Conservation (phyloP, 1,139 yeast genomes). For the Candida sojae region DNA sequence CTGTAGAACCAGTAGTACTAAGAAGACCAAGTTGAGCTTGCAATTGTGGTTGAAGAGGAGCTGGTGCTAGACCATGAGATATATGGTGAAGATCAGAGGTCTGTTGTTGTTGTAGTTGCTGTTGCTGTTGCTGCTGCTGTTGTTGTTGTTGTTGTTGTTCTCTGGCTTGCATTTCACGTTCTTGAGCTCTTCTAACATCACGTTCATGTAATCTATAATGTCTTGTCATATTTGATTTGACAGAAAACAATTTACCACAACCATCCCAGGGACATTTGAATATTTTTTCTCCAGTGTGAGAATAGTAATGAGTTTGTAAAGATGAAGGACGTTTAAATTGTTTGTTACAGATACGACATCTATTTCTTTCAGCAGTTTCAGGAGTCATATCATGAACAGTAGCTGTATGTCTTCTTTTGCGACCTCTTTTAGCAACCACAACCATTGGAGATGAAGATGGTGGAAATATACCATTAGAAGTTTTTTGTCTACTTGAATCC, state of each 20-base stretch:
- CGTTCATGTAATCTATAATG: slow-evolving; percentile 67
- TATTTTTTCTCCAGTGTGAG: slow-evolving; percentile 88
- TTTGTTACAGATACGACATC: slow-evolving; percentile 72
- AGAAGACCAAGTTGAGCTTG: not conserved
- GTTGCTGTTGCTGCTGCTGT: slow-evolving; percentile 1
- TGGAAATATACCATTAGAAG: not conserved
- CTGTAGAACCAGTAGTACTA: not conserved
- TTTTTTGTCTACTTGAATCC: slow-evolving; percentile 2
- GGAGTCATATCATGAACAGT: slow-evolving; percentile 32
- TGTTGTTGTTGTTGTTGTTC: slow-evolving; percentile 4
- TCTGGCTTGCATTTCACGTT: slow-evolving; percentile 2
- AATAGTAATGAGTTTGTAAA: slow-evolving; percentile 74
- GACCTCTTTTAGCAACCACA: slow-evolving; percentile 2
- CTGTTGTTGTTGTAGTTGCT: not conserved
- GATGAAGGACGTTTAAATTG: slow-evolving; percentile 82
- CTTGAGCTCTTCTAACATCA: slow-evolving; percentile 20
- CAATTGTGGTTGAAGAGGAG: slow-evolving; percentile 1
- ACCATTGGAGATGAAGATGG: not conserved
- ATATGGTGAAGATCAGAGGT: not conserved
- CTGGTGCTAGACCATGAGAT: not conserved
- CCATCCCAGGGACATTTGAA: slow-evolving; percentile 64
- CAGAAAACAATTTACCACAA: slow-evolving; percentile 75
- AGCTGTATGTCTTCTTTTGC: slow-evolving; percentile 20
- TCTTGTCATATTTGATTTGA: slow-evolving; percentile 78
- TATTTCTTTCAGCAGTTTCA: slow-evolving; percentile 35